phyloP scores from a whole-genome alignment of 306 rosid species.

The Vicia faba region DNA sequence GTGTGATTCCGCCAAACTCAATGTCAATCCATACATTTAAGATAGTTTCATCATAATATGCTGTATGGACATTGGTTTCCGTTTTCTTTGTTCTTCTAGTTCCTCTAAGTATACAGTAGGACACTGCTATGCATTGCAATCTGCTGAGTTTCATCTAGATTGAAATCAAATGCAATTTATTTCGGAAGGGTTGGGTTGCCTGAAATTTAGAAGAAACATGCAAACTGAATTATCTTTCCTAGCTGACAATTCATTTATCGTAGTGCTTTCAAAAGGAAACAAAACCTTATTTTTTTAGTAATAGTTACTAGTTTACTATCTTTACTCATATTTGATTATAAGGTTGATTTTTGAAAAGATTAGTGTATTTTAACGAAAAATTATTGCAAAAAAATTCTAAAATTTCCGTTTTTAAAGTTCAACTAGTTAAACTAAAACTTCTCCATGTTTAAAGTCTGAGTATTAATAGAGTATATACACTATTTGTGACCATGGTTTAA shows the following conservation, averaged over 20 bases:
- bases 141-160: conserved; percentile 29
- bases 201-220: conserved; percentile 24
- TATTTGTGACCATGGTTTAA: no score
- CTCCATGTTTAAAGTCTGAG: no score
- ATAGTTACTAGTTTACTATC: conserved; percentile 1
- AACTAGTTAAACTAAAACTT: no score
- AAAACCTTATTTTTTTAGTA: conserved; percentile 10
- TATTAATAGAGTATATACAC: no score
- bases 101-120: conserved; percentile 10
- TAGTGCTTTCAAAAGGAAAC: conserved; percentile 5
- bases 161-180: conserved; percentile 17
- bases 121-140: conserved; percentile 22
- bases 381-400: no score
- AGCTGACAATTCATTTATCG: conserved; percentile 1
- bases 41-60: conserved; percentile 12
- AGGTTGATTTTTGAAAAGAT: not conserved
- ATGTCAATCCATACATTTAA: not conserved
- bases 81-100: conserved; percentile 15
- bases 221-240: conserved; percentile 2
- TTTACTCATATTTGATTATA: not conserved
- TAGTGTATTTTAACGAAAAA: no score
- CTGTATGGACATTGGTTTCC: conserved; percentile 24
- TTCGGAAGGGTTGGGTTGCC: not conserved
- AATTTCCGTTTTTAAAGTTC: no score
- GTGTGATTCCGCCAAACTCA: not conserved